phyloP scores from a whole-genome alignment of 78 protist genomes.

The Acrasis kona region DNA sequence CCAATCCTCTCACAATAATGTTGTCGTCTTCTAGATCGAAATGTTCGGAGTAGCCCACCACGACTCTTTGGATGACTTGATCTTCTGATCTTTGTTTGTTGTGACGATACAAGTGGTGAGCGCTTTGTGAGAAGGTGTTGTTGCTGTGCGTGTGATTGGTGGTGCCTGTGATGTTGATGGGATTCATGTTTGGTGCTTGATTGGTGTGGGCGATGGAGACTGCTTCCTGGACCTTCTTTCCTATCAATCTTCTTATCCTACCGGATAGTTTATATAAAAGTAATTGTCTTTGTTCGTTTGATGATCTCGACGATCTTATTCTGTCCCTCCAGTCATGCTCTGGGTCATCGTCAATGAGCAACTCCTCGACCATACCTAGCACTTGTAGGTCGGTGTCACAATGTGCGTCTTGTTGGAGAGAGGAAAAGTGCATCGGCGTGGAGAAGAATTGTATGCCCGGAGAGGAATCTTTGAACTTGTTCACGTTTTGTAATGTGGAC shows the following conservation, averaged over 20 bases:
- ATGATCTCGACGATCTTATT: constrained; percentile 7
- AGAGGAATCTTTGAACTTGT: constrained; percentile 66
- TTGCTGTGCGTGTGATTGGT: constrained; percentile 65
- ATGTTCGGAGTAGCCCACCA: constrained; percentile 66
- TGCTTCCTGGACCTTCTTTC: no score
- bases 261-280: no score
- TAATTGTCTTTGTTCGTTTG: no score
- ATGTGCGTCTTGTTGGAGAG: no score
- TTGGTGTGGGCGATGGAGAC: no score
- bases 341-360: constrained; percentile 81
- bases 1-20: constrained; percentile 81
- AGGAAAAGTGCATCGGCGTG: background rate
- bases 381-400: no score
- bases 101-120: no score
- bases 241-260: no score
- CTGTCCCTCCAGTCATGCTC: constrained; percentile 50
- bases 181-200: constrained; percentile 60
- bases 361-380: constrained; percentile 50
- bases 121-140: constrained; percentile 58
- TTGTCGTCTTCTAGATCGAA: constrained; percentile 76
- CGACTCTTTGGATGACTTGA: no score
- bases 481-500: constrained; percentile 45
- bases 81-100: no score
- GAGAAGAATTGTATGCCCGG: constrained; percentile 58
- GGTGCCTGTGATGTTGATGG: constrained; percentile 51